Evolutionary conservation across 306 rosid genomes (phyloP).

Genomic region (Cicer pinnatifidum): DNA sequence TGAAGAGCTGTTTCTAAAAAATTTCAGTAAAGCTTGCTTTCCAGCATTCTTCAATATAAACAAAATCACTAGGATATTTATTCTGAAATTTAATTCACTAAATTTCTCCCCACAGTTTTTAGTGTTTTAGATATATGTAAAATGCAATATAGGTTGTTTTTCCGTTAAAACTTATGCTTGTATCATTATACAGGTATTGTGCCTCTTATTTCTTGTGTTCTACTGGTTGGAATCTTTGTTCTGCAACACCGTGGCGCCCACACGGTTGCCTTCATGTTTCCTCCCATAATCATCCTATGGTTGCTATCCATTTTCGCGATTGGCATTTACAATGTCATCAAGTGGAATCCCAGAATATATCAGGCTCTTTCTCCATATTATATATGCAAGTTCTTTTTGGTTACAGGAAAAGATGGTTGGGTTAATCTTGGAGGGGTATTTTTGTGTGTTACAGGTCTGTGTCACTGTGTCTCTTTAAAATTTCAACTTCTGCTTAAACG

Average conservation of each 20-base stretch:
- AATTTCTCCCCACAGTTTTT: neutral
- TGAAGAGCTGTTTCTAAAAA: constrained; percentile 35
- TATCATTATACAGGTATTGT: constrained; percentile 57
- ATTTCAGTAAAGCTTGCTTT: constrained; percentile 32
- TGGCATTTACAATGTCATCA: constrained; percentile 75
- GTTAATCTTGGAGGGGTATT: constrained; percentile 76
- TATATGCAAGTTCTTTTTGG: constrained; percentile 67
- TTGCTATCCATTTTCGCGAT: constrained; percentile 60
- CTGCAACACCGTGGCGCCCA: constrained; percentile 87
- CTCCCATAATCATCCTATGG: constrained; percentile 80
- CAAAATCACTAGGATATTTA: constrained; percentile 3
- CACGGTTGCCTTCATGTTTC: constrained; percentile 72
- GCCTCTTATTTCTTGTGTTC: constrained; percentile 65
- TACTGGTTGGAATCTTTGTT: constrained; percentile 69
- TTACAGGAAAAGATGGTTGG: constrained; percentile 82
- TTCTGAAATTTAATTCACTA: constrained; percentile 26
- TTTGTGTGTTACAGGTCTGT: constrained; percentile 74
- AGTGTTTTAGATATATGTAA: neutral
- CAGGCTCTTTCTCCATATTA: constrained; percentile 85
- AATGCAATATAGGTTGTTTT: constrained; percentile 30
- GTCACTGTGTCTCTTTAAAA: constrained; percentile 44
- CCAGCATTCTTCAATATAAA: constrained; percentile 20
- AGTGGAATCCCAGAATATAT: constrained; percentile 80
- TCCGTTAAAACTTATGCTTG: constrained; percentile 37
- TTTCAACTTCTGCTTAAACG: constrained; percentile 34